phyloP scores from a whole-genome alignment of 352 stramenopile species.

The Pythium grandisporangium region DNA sequence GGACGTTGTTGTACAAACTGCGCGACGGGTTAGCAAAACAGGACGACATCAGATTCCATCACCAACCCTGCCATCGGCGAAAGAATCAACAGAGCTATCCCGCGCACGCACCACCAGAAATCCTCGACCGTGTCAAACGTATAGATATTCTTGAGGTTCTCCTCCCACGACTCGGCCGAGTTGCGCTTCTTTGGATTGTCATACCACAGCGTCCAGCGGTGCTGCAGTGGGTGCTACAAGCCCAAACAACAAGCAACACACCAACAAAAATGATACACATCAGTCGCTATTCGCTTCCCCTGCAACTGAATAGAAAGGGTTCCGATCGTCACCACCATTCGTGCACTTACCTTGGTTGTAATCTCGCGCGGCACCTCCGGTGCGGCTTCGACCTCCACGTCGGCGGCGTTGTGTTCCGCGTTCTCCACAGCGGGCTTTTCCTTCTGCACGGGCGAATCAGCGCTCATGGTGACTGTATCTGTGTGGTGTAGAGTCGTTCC shows the following conservation, averaged over 20 bases:
- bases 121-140: slow-evolving; percentile 94
- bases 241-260: too few species aligned
- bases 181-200: slow-evolving; percentile 87
- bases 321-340: too few species aligned
- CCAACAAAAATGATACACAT: too few species aligned
- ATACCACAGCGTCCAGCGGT: slow-evolving; percentile 86
- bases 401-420: slow-evolving; percentile 21
- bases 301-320: too few species aligned
- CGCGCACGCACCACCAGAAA: slow-evolving; percentile 89
- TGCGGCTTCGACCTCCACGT: slow-evolving; percentile 14
- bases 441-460: slow-evolving; percentile 10
- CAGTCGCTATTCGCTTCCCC: too few species aligned
- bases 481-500: background rate
- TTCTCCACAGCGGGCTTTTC: slow-evolving; percentile 16
- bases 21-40: background rate
- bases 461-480: slow-evolving; percentile 15
- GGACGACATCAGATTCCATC: background rate
- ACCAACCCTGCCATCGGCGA: background rate
- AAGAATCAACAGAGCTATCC: too few species aligned
- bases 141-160: slow-evolving; percentile 89
- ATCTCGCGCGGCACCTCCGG: slow-evolving; percentile 40
- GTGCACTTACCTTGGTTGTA: slow-evolving; percentile 41
- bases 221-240: slow-evolving; percentile 80
- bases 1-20: slow-evolving; percentile 93
- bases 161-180: slow-evolving; percentile 81